These are phyloP conservation scores for Phytophthora capsici DNA, from an alignment of 352 stramenopile species.

Conservation along the genomic window DNA sequence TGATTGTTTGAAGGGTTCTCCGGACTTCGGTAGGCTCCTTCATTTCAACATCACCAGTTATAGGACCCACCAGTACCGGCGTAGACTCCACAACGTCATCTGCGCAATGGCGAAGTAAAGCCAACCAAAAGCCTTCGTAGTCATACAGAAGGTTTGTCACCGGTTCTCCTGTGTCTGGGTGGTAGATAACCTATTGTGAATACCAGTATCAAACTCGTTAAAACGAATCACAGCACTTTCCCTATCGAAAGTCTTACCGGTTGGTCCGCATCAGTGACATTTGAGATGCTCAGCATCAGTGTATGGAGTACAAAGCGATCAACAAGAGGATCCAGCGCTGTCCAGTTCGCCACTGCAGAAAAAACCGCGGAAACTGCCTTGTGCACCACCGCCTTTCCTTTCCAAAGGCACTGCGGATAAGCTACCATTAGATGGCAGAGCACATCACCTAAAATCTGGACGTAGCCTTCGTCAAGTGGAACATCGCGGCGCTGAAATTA, in stretches of 20 bases:
- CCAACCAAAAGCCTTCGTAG: conserved; percentile 79
- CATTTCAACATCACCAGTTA: conserved; percentile 35
- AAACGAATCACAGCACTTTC: neutral
- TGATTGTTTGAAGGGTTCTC: conserved; percentile 34
- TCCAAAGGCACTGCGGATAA: conserved; percentile 72
- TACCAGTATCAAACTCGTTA: conserved; percentile 3
- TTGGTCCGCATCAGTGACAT: conserved; percentile 51
- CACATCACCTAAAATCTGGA: conserved; percentile 62
- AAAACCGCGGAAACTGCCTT: conserved; percentile 60
- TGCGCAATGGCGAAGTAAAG: conserved; percentile 37
- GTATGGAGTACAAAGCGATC: conserved; percentile 65
- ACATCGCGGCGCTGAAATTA: conserved; percentile 30
- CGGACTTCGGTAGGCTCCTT: conserved; percentile 10
- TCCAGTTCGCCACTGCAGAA: conserved; percentile 42
- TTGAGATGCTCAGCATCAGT: conserved; percentile 76
- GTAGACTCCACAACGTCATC: conserved; percentile 11
- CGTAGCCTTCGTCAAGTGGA: conserved; percentile 51
- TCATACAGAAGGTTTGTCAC: conserved; percentile 82
- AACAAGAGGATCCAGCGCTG: conserved; percentile 46
- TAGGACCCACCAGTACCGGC: neutral
- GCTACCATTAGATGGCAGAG: conserved; percentile 67
- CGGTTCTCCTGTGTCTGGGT: conserved; percentile 74
- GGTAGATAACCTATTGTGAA: conserved; percentile 53
- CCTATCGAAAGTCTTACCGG: conserved; percentile 34
- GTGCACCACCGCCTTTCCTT: conserved; percentile 59